These are phyloP conservation scores for Pelargonium australe DNA, from an alignment of 441 rosid genomes.

Conservation along the genomic window DNA sequence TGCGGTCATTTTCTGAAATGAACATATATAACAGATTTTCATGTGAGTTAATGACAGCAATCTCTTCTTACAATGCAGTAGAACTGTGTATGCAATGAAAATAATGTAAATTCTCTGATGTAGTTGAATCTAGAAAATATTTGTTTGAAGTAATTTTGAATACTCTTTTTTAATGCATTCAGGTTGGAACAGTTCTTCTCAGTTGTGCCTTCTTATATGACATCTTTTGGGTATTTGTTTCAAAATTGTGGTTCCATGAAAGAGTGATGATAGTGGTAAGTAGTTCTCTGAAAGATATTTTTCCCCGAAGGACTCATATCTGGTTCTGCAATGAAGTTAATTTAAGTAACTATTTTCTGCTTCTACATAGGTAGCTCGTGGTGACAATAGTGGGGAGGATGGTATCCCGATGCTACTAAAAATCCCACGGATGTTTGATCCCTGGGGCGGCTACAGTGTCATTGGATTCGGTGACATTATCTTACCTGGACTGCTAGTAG, in stretches of 20 bases:
- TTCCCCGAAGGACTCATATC: background rate
- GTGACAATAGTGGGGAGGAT: constrained; percentile 72
- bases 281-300: constrained; percentile 20
- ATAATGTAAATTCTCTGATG: background rate
- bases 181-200: constrained; percentile 87
- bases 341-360: constrained; percentile 2
- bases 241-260: constrained; percentile 77
- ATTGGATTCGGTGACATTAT: constrained; percentile 77
- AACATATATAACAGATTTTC: background rate
- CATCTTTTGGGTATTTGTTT: constrained; percentile 89
- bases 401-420: constrained; percentile 73
- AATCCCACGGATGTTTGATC: constrained; percentile 74
- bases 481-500: constrained; percentile 60
- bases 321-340: background rate
- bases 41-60: background rate
- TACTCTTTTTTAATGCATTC: constrained; percentile 20
- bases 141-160: background rate
- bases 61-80: background rate
- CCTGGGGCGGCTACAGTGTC: constrained; percentile 80
- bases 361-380: constrained; percentile 15
- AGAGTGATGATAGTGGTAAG: constrained; percentile 94
- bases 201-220: constrained; percentile 84
- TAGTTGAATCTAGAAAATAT: constrained; percentile 6
- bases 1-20: background rate
- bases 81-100: background rate